Percentiles rank a stretch among this genome's conserved stretches.
Conservation (phyloP, 495 filamentous ascomycete species). For the Xylaria scruposa region DNA sequence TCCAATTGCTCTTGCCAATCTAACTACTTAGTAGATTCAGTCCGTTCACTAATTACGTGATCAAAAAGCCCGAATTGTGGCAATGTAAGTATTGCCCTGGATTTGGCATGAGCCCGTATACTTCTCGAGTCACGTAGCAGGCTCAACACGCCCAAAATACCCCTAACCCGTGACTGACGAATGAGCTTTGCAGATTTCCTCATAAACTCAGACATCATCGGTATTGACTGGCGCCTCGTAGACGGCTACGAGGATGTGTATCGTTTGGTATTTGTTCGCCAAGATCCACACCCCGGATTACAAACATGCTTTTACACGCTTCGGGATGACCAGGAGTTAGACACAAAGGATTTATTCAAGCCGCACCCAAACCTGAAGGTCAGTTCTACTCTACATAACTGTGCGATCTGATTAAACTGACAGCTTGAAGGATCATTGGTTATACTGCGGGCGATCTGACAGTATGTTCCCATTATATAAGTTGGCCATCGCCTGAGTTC, state of each 20-base stretch:
- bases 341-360: slow-evolving; percentile 59
- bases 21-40: slow-evolving; percentile 39
- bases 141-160: neutral
- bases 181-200: slow-evolving; percentile 41
- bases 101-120: neutral
- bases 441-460: slow-evolving; percentile 54
- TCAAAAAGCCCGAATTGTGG: slow-evolving; percentile 49
- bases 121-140: neutral
- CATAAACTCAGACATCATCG: slow-evolving; percentile 48
- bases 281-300: neutral
- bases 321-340: neutral
- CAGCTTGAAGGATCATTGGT: slow-evolving; percentile 50
- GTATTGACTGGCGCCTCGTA: slow-evolving; percentile 46
- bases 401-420: too few species aligned
- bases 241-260: slow-evolving; percentile 42
- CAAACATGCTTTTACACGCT: neutral
- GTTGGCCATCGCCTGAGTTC: too few species aligned
- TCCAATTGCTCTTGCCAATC: neutral
- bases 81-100: slow-evolving; percentile 28
- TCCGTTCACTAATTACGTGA: slow-evolving; percentile 42
- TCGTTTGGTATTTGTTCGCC: neutral
- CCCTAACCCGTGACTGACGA: neutral
- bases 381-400: too few species aligned
- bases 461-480: neutral
- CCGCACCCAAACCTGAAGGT: slow-evolving; percentile 45